A percentile compares a stretch with the other conserved stretches of the same genome.
These are phyloP conservation scores for Taiwanofungus camphoratus DNA, from an alignment of 1,284 basidiomycete species.

Conservation along the genomic window DNA sequence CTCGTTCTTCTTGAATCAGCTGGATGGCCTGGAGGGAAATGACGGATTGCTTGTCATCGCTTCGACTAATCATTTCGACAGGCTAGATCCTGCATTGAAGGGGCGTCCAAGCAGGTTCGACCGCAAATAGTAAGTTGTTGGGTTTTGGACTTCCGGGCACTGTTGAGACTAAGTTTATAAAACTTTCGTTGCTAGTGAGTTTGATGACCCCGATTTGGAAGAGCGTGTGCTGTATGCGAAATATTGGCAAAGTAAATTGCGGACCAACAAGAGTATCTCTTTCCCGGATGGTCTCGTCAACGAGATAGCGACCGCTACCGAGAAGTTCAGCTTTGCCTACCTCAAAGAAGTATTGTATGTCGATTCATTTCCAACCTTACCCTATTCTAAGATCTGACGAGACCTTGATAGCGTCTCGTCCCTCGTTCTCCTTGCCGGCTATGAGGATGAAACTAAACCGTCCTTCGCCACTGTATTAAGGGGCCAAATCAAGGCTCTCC, in stretches of 20 bases:
- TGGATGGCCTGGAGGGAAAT: slow-evolving; percentile 71
- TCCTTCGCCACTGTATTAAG: slow-evolving; percentile 47
- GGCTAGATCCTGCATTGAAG: slow-evolving; percentile 69
- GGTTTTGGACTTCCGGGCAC: neutral
- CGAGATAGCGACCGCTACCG: slow-evolving; percentile 54
- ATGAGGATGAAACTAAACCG: slow-evolving; percentile 40
- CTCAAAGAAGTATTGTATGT: slow-evolving; percentile 81
- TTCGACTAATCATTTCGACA: slow-evolving; percentile 80
- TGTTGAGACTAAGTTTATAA: neutral
- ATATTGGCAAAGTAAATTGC: slow-evolving; percentile 77
- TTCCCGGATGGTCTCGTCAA: slow-evolving; percentile 62
- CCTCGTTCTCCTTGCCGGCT: slow-evolving; percentile 50
- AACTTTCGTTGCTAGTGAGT: slow-evolving; percentile 35
- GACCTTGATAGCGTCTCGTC: slow-evolving; percentile 47
- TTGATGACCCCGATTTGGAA: slow-evolving; percentile 57
- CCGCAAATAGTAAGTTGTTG: slow-evolving; percentile 65
- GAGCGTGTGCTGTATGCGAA: slow-evolving; percentile 61
- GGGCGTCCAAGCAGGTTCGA: slow-evolving; percentile 79
- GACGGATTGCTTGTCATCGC: slow-evolving; percentile 75
- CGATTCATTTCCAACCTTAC: neutral
- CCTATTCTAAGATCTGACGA: no score
- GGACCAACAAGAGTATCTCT: slow-evolving; percentile 48
- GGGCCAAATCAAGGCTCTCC: slow-evolving; percentile 52
- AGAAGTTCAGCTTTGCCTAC: slow-evolving; percentile 75
- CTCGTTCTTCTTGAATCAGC: slow-evolving; percentile 81